These are phyloP conservation scores for Tremella yokohamensis DNA, from an alignment of 768 basidiomycete species.

Conservation along the genomic window DNA sequence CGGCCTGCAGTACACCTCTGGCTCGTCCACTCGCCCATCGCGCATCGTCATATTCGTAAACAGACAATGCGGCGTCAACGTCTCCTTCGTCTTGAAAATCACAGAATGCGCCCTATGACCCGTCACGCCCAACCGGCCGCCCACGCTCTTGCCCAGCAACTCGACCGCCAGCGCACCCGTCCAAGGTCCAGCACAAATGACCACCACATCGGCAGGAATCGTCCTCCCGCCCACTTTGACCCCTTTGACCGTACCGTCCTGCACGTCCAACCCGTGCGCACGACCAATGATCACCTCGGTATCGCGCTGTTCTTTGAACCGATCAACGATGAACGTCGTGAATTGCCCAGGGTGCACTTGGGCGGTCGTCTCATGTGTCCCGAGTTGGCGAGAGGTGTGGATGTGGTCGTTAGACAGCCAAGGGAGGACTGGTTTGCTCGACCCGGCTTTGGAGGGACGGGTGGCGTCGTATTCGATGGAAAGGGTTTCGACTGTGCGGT, in stretches of 20 bases:
- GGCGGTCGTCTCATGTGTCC: constrained; percentile 40
- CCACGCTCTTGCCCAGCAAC: constrained; percentile 45
- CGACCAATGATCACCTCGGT: constrained; percentile 38
- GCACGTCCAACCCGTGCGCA: constrained; percentile 23
- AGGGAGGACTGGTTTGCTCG: constrained; percentile 11
- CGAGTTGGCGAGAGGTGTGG: constrained; percentile 38
- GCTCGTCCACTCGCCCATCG: constrained; percentile 48
- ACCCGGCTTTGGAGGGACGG: constrained; percentile 18
- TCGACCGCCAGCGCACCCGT: constrained; percentile 58
- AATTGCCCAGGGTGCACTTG: constrained; percentile 50
- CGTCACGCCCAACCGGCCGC: constrained; percentile 37
- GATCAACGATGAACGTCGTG: constrained; percentile 38
- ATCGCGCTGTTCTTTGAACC: constrained; percentile 32
- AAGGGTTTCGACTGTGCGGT: constrained; percentile 61
- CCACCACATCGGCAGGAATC: constrained; percentile 63
- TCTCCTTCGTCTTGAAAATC: constrained; percentile 47
- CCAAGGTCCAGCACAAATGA: constrained; percentile 86
- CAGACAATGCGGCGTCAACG: constrained; percentile 70
- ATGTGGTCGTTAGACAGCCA: constrained; percentile 44
- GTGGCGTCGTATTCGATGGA: constrained; percentile 41
- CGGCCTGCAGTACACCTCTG: constrained; percentile 53
- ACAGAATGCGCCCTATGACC: constrained; percentile 52
- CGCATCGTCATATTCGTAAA: constrained; percentile 70
- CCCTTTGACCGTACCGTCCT: constrained; percentile 3
- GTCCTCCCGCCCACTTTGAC: constrained; percentile 9